Conservation (phyloP, 495 filamentous ascomycete species). For the Physcia stellaris region DNA sequence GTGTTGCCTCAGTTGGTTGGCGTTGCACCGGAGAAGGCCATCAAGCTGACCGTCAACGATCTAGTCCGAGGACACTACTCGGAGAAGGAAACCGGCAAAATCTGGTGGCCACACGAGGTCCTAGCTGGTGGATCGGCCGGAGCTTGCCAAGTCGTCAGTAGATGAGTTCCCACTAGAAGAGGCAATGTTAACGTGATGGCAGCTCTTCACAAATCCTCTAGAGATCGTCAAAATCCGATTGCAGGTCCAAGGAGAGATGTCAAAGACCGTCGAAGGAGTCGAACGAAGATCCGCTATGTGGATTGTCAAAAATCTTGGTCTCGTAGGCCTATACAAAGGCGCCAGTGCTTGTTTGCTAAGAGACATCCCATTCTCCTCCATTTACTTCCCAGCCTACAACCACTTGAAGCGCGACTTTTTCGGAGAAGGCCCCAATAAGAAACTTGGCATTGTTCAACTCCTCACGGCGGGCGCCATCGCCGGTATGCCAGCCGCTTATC, state of each 20-base stretch:
- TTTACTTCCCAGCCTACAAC: slow-evolving; percentile 95
- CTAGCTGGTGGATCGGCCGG: slow-evolving; percentile 84
- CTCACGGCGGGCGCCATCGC: slow-evolving; percentile 92
- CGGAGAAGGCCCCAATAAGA: slow-evolving; percentile 78
- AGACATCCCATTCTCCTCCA: slow-evolving; percentile 93
- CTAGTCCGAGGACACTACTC: slow-evolving; percentile 65
- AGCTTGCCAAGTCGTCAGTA: slow-evolving; percentile 87
- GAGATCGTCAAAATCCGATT: slow-evolving; percentile 99
- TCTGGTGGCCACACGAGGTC: slow-evolving; percentile 59
- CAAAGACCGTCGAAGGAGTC: slow-evolving; percentile 67
- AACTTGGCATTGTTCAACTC: slow-evolving; percentile 83
- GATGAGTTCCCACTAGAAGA: background rate
- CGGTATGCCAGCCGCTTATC: slow-evolving; percentile 95
- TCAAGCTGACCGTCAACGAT: slow-evolving; percentile 97
- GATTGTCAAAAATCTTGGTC: slow-evolving; percentile 90
- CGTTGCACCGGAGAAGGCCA: slow-evolving; percentile 96
- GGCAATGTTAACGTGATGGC: background rate
- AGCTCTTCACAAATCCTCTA: slow-evolving; percentile 94
- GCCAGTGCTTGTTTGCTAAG: slow-evolving; percentile 91
- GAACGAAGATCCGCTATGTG: slow-evolving; percentile 86
- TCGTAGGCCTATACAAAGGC: slow-evolving; percentile 94
- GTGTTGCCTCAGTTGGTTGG: slow-evolving; percentile 90
- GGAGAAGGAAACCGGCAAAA: slow-evolving; percentile 61
- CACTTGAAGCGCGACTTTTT: slow-evolving; percentile 91
- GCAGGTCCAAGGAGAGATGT: slow-evolving; percentile 91